Evolutionary conservation across 257 asterid species (phyloP).

Genomic region (Buddleja alternifolia): DNA sequence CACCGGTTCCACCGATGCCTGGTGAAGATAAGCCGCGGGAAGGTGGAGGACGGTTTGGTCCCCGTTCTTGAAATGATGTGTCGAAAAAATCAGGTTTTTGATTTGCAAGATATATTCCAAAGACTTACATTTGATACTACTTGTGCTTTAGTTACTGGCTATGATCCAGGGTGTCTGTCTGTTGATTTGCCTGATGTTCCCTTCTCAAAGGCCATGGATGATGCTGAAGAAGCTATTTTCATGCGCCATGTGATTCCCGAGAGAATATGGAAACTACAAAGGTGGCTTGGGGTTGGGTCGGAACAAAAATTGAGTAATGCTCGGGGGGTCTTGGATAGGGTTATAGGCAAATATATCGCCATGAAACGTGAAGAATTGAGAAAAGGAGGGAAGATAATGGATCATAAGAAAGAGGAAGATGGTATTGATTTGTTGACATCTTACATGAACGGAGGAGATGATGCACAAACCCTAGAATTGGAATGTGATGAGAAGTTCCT

Average conservation of each 20-base stretch:
- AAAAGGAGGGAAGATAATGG: background rate
- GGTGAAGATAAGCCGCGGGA: slow-evolving; percentile 36
- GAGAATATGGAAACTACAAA: slow-evolving; percentile 55
- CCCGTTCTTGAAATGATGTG: slow-evolving; percentile 50
- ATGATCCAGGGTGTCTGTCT: slow-evolving; percentile 62
- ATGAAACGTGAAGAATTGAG: slow-evolving; percentile 49
- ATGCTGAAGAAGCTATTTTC: slow-evolving; percentile 59
- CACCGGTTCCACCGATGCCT: slow-evolving; percentile 41
- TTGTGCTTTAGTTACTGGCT: slow-evolving; percentile 54
- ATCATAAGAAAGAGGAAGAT: slow-evolving; percentile 24
- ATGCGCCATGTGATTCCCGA: slow-evolving; percentile 57
- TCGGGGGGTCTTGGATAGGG: slow-evolving; percentile 42
- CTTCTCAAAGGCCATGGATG: slow-evolving; percentile 61
- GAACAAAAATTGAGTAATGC: slow-evolving; percentile 47
- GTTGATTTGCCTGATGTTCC: slow-evolving; percentile 53
- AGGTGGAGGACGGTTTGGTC: slow-evolving; percentile 51
- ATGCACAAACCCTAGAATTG: slow-evolving; percentile 9
- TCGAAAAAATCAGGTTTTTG: slow-evolving; percentile 30
- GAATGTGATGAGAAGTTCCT: slow-evolving; percentile 44
- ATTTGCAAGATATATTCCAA: slow-evolving; percentile 67
- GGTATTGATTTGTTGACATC: slow-evolving; percentile 57
- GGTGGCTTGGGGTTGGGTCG: slow-evolving; percentile 49
- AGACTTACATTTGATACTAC: slow-evolving; percentile 65
- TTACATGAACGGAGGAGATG: slow-evolving; percentile 41
- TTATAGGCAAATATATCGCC: slow-evolving; percentile 41